These are phyloP conservation scores for Aspergillus biplanus DNA, from an alignment of 495 filamentous ascomycete genomes.

Conservation along the genomic window DNA sequence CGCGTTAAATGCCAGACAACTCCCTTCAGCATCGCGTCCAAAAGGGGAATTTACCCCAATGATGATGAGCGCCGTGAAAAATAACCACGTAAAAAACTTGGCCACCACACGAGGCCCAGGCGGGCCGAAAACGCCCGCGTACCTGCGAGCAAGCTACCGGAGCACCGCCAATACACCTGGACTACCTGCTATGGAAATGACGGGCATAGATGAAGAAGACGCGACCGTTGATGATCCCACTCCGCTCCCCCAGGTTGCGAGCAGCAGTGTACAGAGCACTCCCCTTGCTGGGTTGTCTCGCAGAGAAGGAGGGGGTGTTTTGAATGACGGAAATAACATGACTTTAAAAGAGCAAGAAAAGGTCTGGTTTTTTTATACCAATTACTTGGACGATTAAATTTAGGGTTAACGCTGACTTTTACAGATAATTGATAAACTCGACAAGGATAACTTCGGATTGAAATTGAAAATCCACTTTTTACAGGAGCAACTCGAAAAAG, in stretches of 20 bases:
- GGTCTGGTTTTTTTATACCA: constrained; percentile 46
- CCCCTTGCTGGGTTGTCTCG: constrained; percentile 71
- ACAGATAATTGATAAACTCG: constrained; percentile 85
- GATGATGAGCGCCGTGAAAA: constrained; percentile 85
- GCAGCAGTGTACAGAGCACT: constrained; percentile 79
- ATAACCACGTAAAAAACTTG: constrained; percentile 66
- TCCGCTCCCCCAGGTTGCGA: constrained; percentile 70
- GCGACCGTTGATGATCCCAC: constrained; percentile 62
- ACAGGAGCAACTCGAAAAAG: constrained; percentile 81
- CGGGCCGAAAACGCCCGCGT: constrained; percentile 69
- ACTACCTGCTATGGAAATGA: constrained; percentile 61
- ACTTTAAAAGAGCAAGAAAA: constrained; percentile 93
- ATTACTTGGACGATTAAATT: neutral
- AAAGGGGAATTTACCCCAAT: constrained; percentile 91
- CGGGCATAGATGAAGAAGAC: constrained; percentile 68
- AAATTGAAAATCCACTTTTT: constrained; percentile 98
- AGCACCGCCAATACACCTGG: constrained; percentile 66
- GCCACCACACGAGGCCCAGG: constrained; percentile 54
- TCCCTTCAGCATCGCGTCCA: constrained; percentile 58
- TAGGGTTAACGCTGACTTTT: constrained; percentile 21
- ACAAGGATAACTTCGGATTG: constrained; percentile 93
- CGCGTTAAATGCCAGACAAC: constrained; percentile 65
- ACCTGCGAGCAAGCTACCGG: constrained; percentile 61
- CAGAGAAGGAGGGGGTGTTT: constrained; percentile 58
- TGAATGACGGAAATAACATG: constrained; percentile 78